Conservation (phyloP, 208 protist species). For the Leishmania aethiopica region DNA sequence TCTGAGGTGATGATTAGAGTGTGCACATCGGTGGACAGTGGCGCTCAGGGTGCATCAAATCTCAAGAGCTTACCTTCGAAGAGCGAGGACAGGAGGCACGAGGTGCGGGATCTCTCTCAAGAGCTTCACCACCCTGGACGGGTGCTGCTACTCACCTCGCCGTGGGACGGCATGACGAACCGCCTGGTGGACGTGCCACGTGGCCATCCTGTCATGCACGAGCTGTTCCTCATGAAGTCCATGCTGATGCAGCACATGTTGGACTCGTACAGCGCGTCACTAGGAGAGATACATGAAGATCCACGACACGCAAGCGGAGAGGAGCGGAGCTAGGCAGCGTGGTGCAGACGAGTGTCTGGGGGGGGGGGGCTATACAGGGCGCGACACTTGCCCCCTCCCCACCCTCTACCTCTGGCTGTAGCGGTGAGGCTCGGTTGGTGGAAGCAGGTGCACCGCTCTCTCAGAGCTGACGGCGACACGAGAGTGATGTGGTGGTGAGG, state of each 20-base stretch:
- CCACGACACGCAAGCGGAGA: background rate
- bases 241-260: constrained; percentile 59
- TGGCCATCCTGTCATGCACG: constrained; percentile 56
- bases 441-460: background rate
- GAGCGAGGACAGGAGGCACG: background rate
- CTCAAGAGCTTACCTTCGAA: background rate
- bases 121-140: constrained; percentile 69
- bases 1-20: background rate
- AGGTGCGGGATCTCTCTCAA: constrained; percentile 33
- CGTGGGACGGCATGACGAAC: constrained; percentile 38
- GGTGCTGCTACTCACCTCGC: constrained; percentile 57
- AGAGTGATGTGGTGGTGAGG: background rate
- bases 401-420: background rate
- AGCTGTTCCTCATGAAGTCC: constrained; percentile 49
- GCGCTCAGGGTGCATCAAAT: background rate
- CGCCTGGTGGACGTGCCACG: constrained; percentile 62
- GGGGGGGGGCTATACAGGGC: background rate
- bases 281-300: constrained; percentile 6
- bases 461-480: background rate
- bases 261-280: constrained; percentile 42
- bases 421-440: background rate
- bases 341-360: background rate
- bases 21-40: background rate
- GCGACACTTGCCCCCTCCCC: background rate
- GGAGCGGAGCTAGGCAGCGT: background rate